A percentile compares a stretch with the other conserved stretches of the same genome.
phyloP scores from a whole-genome alignment of 2,329 filamentous ascomycete genomes.

The Epicoccum nigrum region DNA sequence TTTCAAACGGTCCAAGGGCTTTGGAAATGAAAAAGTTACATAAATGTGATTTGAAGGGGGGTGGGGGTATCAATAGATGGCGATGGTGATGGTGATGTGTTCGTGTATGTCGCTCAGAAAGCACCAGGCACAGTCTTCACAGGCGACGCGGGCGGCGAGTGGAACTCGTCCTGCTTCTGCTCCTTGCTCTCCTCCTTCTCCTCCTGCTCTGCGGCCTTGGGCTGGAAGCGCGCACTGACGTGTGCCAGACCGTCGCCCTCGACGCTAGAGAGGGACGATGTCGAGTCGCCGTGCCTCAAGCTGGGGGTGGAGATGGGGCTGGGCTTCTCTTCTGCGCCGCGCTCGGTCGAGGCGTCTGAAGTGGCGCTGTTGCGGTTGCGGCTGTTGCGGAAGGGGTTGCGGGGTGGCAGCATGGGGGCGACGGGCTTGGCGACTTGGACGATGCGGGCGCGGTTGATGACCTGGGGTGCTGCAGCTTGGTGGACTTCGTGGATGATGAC shows the following conservation, averaged over 20 bases:
- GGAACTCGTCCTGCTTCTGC: slow-evolving; percentile 48
- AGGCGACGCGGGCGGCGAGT: slow-evolving; percentile 49
- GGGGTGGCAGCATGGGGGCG: slow-evolving; percentile 76
- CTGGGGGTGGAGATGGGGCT: slow-evolving; percentile 45
- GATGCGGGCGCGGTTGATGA: slow-evolving; percentile 76
- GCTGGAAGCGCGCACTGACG: slow-evolving; percentile 33
- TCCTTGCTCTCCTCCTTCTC: slow-evolving; percentile 6
- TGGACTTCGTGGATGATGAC: slow-evolving; percentile 73
- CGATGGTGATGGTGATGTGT: not conserved
- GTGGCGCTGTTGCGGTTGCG: slow-evolving; percentile 48
- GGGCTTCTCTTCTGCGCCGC: slow-evolving; percentile 34
- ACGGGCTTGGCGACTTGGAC: slow-evolving; percentile 84
- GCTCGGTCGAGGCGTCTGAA: slow-evolving; percentile 36
- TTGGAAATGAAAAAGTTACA: too few species aligned
- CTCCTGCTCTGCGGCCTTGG: slow-evolving; percentile 26
- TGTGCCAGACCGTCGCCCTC: slow-evolving; percentile 41
- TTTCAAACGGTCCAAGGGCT: too few species aligned
- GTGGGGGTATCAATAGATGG: not conserved
- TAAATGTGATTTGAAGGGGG: not conserved
- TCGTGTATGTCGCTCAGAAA: slow-evolving; percentile 23
- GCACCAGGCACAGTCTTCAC: slow-evolving; percentile 41
- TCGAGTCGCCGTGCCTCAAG: slow-evolving; percentile 43
- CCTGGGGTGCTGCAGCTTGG: slow-evolving; percentile 66
- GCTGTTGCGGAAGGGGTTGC: slow-evolving; percentile 68
- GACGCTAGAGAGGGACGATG: slow-evolving; percentile 41